Conservation (phyloP, 1,284 basidiomycete species). For the Marasmius tenuissimus region DNA sequence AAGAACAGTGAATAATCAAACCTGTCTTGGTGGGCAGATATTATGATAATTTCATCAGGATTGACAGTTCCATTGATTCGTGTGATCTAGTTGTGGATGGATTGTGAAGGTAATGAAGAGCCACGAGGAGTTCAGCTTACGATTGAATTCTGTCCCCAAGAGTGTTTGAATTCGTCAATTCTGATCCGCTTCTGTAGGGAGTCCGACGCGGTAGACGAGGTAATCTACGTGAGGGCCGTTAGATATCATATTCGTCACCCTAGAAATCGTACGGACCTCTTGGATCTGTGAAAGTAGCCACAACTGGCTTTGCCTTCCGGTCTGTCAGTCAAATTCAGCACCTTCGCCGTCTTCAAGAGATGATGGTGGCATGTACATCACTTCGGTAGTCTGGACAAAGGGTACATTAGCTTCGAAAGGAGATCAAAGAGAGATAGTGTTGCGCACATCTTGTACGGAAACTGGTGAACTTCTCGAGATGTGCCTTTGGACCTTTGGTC, state of each 20-base stretch:
- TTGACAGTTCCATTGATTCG: conserved; percentile 70
- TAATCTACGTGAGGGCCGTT: conserved; percentile 51
- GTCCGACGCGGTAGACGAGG: conserved; percentile 56
- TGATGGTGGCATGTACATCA: conserved; percentile 47
- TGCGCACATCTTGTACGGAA: conserved; percentile 70
- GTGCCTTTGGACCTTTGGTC: conserved; percentile 64
- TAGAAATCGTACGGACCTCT: conserved; percentile 46
- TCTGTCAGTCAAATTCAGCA: conserved; percentile 38
- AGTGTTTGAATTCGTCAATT: conserved; percentile 81
- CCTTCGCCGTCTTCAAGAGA: conserved; percentile 8
- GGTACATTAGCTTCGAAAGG: conserved; percentile 23
- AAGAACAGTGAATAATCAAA: conserved; percentile 18
- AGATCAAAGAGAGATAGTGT: conserved; percentile 34
- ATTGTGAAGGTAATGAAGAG: conserved; percentile 13
- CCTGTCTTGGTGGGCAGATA: conserved; percentile 93
- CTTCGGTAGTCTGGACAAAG: conserved; percentile 70
- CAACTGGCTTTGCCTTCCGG: conserved; percentile 77
- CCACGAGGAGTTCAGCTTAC: conserved; percentile 39
- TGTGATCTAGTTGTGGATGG: conserved; percentile 49
- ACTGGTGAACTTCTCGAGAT: conserved; percentile 73
- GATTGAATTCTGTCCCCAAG: conserved; percentile 93
- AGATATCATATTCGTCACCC: neutral
- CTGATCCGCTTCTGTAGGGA: conserved; percentile 58
- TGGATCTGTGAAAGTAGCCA: conserved; percentile 80
- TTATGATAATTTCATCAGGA: conserved; percentile 61